A percentile compares a stretch with the other conserved stretches of the same genome.
Evolutionary conservation across 2,329 filamentous ascomycete species (phyloP).

Genomic region (Xylariaceae sp.): DNA sequence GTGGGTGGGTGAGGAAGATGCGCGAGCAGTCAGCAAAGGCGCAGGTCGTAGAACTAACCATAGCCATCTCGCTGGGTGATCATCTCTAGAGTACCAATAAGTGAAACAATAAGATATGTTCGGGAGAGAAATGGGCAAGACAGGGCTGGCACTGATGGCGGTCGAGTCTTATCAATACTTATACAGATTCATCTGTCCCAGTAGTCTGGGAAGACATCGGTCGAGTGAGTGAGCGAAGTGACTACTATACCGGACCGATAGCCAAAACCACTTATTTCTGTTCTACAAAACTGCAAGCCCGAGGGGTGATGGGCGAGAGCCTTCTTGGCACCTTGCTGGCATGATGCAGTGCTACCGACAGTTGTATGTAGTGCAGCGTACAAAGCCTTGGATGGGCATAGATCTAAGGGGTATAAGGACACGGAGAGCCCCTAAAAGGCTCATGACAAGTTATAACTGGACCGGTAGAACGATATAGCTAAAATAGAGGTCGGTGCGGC

Average conservation of each 20-base stretch:
- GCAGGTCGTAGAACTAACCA: conserved; percentile 32
- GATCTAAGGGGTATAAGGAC: not conserved
- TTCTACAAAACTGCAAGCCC: not conserved
- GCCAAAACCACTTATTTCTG: conserved; percentile 4
- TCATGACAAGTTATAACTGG: not conserved
- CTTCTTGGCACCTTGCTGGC: conserved; percentile 11
- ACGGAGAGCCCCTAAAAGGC: conserved; percentile 1
- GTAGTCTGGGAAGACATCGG: conserved; percentile 9
- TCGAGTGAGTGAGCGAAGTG: conserved; percentile 13
- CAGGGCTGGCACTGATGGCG: not conserved
- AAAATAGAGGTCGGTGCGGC: conserved; percentile 2
- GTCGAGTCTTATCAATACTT: conserved; percentile 11
- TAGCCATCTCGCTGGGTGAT: conserved; percentile 31
- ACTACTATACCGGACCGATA: conserved; percentile 1
- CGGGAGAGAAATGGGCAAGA: not conserved
- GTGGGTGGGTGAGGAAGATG: conserved; percentile 45
- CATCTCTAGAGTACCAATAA: conserved; percentile 21
- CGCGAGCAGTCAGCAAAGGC: conserved; percentile 28
- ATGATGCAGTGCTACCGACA: conserved; percentile 6
- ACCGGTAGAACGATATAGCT: conserved; percentile 2
- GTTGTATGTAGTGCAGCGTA: conserved; percentile 14
- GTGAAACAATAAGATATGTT: conserved; percentile 1
- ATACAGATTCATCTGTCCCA: conserved; percentile 17
- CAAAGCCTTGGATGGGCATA: not conserved
- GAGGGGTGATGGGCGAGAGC: not conserved